Conservation (phyloP, 495 filamentous ascomycete species). For the Cercophora newfieldiana region DNA sequence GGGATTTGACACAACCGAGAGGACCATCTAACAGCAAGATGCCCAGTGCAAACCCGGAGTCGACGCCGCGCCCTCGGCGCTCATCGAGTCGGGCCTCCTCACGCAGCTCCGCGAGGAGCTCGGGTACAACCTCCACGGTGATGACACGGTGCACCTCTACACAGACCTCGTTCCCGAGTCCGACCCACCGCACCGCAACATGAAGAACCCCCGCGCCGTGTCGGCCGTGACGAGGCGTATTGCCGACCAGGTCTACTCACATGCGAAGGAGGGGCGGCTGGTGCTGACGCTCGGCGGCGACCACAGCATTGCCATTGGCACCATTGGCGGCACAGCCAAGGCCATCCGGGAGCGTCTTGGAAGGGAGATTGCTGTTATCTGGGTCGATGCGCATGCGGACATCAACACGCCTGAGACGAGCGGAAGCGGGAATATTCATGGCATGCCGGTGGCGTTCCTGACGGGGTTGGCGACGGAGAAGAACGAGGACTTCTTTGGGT, state of each 20-base stretch:
- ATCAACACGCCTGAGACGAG: slow-evolving; percentile 95
- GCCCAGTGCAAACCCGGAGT: slow-evolving; percentile 91
- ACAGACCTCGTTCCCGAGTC: slow-evolving; percentile 67
- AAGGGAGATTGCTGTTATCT: slow-evolving; percentile 88
- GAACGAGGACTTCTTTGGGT: slow-evolving; percentile 77
- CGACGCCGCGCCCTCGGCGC: slow-evolving; percentile 86
- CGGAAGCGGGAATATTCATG: slow-evolving; percentile 91
- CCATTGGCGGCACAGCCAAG: slow-evolving; percentile 78
- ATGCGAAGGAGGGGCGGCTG: slow-evolving; percentile 80
- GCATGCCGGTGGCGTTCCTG: slow-evolving; percentile 95
- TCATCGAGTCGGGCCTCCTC: slow-evolving; percentile 87
- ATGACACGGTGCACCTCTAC: slow-evolving; percentile 82
- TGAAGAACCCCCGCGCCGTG: slow-evolving; percentile 91
- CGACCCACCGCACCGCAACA: slow-evolving; percentile 78
- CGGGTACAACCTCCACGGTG: slow-evolving; percentile 81
- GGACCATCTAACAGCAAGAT: slow-evolving; percentile 17
- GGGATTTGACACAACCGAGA: not conserved
- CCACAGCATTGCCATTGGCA: slow-evolving; percentile 95
- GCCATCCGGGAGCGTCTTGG: slow-evolving; percentile 80
- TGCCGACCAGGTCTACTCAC: slow-evolving; percentile 80
- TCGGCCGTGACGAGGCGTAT: slow-evolving; percentile 82
- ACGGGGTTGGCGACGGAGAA: slow-evolving; percentile 79
- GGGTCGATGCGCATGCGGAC: slow-evolving; percentile 97
- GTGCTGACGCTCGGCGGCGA: slow-evolving; percentile 94
- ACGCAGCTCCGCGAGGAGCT: slow-evolving; percentile 81